Evolutionary conservation across 2,329 filamentous ascomycete genomes (phyloP), one percentile per base, ranked within the genome.

Genomic region (Bipolaris gigantea): DNA sequence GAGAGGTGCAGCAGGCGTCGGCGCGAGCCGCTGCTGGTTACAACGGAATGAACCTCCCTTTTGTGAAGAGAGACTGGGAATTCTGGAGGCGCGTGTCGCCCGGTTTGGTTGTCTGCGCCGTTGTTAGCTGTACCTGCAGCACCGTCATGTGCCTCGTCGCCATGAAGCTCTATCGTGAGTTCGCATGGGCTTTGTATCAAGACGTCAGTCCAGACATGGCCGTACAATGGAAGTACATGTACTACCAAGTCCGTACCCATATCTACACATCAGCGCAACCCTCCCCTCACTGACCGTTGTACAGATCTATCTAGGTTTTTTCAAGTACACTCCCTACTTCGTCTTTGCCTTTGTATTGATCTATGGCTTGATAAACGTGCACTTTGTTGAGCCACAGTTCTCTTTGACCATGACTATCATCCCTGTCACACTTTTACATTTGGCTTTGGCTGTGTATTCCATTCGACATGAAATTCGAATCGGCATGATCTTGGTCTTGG

Each of bases 361-460:
- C 9, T 70, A 66, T 40, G 60, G 45, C 11, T 23, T 66, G 8
- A 45, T 69, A 16, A 38, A 64, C 25, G 63, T 68, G 0, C 64
- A 69, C 27, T 69, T 56, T 38, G 10, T 30, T 1, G 33, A 61
- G 21, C 66, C 65, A 2, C 65, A 67, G 8, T 67, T 66, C 23
- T 47, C 57, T 8, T 40, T 68, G 15, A 68, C 65, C 0, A 55
- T 70, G 35, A 54, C 57, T 3, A 51, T 70, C n/a, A 64, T 70
- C 19, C 65, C 66, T 1, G 42, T 55, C 10, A 48, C 57, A 2
- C 40, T 62, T 8, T 21, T 66, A 3, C 60, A 62, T 13, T 30
- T 64, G 7, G 39, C 25, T 2, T 39, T 67, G 10, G 59, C 59
- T 0, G 51, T 62, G 1, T 39, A 56, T 18, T 60, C 53, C 32